Evolutionary conservation across 176 grass and related monocot species (phyloP).

Genomic region (Oryza punctata): DNA sequence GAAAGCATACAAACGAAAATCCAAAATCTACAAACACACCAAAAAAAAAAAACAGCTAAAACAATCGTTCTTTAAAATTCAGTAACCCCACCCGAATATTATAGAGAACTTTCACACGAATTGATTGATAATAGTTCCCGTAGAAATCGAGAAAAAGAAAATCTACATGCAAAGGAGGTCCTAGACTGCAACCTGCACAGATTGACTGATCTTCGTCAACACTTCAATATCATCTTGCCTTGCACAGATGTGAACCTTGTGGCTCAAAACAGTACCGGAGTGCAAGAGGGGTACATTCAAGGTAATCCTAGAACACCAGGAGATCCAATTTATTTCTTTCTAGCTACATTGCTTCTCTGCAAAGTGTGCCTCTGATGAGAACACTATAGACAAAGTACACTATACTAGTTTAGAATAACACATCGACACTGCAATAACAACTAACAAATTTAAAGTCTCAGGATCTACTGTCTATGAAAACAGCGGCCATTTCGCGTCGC

Average conservation of each 20-base stretch:
- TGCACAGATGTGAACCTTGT: not conserved
- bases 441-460: not conserved
- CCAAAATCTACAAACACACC: no score
- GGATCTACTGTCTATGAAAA: conserved; percentile 39
- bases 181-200: not conserved
- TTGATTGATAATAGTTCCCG: no score
- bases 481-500: conserved; percentile 60
- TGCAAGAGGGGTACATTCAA: not conserved
- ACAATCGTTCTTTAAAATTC: no score
- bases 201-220: not conserved
- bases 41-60: no score
- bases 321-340: not conserved
- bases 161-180: no score
- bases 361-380: not conserved
- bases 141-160: no score
- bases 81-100: no score
- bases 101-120: no score
- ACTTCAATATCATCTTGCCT: not conserved
- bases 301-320: not conserved
- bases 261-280: not conserved
- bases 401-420: not conserved
- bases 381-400: no score
- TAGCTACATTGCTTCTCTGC: not conserved
- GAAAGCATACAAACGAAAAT: no score
- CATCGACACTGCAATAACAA: not conserved